Conservation (phyloP, 2,329 filamentous ascomycete genomes). For the Cercospora citrullina region DNA sequence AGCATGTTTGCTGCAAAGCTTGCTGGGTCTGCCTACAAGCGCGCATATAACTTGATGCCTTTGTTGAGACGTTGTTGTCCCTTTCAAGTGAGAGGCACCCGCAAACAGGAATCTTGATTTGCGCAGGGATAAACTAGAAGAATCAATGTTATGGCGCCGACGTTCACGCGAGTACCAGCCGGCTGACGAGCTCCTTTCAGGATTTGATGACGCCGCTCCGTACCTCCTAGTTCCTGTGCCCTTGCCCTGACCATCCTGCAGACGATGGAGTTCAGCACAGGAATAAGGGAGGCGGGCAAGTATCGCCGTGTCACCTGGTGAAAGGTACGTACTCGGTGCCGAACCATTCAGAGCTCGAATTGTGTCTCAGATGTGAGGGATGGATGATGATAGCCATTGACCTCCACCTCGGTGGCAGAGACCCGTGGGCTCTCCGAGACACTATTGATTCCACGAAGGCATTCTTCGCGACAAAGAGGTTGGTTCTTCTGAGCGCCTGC, state of each 20-base stretch:
- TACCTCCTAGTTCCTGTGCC: not conserved
- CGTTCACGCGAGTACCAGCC: not conserved
- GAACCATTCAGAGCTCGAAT: not conserved
- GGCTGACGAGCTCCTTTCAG: not conserved
- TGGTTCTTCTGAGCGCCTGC: not conserved
- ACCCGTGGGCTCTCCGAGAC: constrained; percentile 11
- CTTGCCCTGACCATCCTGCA: not conserved
- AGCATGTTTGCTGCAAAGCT: not conserved
- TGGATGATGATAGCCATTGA: not conserved
- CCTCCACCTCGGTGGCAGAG: not conserved
- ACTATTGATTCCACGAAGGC: not conserved
- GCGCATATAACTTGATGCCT: not conserved
- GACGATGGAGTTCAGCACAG: not conserved
- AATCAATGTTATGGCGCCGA: not conserved
- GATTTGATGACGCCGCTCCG: not conserved
- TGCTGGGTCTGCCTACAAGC: not conserved
- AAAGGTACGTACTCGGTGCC: constrained; percentile 10
- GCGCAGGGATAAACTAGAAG: not conserved
- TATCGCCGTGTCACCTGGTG: not conserved
- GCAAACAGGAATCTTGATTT: not conserved
- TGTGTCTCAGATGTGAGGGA: constrained; percentile 9
- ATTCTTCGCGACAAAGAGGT: not conserved
- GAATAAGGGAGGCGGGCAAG: not conserved
- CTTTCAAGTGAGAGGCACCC: not conserved
- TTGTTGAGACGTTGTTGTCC: not conserved